Conservation (phyloP, 1,284 basidiomycete genomes). For the Boletus hoseneyae region DNA sequence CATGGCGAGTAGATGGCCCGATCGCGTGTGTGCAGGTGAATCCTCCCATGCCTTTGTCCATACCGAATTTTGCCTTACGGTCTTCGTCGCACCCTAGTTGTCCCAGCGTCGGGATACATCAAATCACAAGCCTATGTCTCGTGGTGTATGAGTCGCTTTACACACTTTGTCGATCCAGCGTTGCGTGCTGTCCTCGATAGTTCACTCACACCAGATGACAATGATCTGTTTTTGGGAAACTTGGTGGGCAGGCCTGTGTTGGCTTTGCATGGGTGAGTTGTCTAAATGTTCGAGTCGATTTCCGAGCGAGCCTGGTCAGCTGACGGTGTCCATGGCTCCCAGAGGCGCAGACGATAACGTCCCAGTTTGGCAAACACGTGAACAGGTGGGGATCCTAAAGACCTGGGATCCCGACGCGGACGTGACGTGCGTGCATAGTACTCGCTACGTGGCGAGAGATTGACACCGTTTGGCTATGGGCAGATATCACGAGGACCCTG, state of each 20-base stretch:
- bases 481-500: conserved; percentile 65
- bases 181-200: conserved; percentile 69
- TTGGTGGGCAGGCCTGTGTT: conserved; percentile 66
- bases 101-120: conserved; percentile 75
- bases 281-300: neutral
- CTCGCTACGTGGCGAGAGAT: neutral
- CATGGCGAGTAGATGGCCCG: conserved; percentile 71
- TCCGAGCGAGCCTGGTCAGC: neutral
- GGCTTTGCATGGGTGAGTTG: conserved; percentile 70
- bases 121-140: conserved; percentile 86
- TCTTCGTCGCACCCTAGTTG: conserved; percentile 37
- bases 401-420: conserved; percentile 52
- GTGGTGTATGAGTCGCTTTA: conserved; percentile 65
- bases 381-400: conserved; percentile 53
- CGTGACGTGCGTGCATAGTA: conserved; percentile 43
- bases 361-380: conserved; percentile 76
- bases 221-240: conserved; percentile 82
- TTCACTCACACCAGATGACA: conserved; percentile 78
- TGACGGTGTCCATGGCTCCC: conserved; percentile 3
- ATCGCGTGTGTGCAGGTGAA: conserved; percentile 65
- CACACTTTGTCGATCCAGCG: conserved; percentile 74
- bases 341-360: conserved; percentile 77
- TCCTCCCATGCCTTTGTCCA: neutral
- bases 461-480: neutral
- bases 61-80: neutral